Percentiles rank a stretch among this genome's conserved stretches.
These are phyloP conservation scores for Knufia fluminis DNA, from an alignment of 2,329 filamentous ascomycete genomes.

Conservation along the genomic window DNA sequence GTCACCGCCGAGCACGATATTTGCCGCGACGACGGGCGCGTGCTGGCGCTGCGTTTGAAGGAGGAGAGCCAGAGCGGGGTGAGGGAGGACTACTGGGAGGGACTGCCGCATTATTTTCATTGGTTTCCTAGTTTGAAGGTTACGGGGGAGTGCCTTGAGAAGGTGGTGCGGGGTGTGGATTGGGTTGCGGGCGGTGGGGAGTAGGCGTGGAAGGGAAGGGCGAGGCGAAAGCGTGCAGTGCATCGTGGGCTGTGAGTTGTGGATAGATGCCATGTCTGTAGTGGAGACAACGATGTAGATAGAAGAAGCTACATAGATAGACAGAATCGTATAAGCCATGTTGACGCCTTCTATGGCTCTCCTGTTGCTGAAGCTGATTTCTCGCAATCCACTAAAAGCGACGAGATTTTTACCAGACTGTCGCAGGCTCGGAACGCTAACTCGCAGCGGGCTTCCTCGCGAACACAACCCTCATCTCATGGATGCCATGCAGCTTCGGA, in stretches of 20 bases:
- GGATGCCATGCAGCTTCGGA: slow-evolving; percentile 14
- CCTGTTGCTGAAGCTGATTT: background rate
- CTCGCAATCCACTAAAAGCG: background rate
- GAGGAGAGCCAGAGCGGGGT: background rate
- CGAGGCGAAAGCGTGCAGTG: background rate
- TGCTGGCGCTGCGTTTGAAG: background rate
- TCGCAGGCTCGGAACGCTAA: background rate
- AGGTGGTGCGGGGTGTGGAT: background rate
- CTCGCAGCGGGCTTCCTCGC: slow-evolving; percentile 11
- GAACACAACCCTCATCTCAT: slow-evolving; percentile 18
- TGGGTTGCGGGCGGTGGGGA: background rate
- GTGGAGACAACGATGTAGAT: background rate
- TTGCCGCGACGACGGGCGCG: slow-evolving; percentile 1
- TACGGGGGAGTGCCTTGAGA: background rate
- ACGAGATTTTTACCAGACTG: background rate
- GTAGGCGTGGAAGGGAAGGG: background rate
- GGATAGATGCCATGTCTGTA: background rate
- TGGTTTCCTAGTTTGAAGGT: background rate
- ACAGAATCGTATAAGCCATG: background rate
- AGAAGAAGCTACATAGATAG: background rate
- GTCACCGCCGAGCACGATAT: background rate
- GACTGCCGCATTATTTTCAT: background rate
- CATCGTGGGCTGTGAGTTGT: too few species aligned
- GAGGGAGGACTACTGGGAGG: slow-evolving; percentile 1
- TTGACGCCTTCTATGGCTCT: background rate